Evolutionary conservation across 257 asterid species (phyloP), one percentile per base, ranked within the genome.

Genomic region (Jasminum sambac): DNA sequence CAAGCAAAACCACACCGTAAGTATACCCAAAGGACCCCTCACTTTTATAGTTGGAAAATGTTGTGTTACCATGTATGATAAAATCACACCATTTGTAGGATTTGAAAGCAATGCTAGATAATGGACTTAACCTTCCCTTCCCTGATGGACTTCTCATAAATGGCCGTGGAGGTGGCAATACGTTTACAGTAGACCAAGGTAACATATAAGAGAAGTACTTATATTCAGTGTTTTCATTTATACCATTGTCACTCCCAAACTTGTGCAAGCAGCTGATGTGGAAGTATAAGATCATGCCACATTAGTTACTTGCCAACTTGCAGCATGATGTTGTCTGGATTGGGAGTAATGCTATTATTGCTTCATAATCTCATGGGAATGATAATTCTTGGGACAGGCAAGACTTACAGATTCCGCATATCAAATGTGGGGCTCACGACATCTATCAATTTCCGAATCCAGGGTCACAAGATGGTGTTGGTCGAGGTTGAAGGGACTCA

Each of bases 121-220:
- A 73, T 38, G 86, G 86, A 11, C 66, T 30, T 44, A 75, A 81
- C 63, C 77, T 84, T 64, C 84, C 86, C 40, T 78, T 79, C 72
- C 88, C 88, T 10, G 88, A 84, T 69, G 88, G 88, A n/a, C 73
- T 84, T 44, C 70, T 84, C 30, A 67, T 84, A 23, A 84, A 84
- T 41, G 88, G 88, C 2, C 84, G 72, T 10, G 84, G 82, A 34
- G 78, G 74, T 64, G 71, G 79, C 23, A 70, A 57, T 41, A 76
- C 81, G 2, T 81, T 76, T 67, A 70, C 83, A 8, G 86, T 84
- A 59, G 78, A 81, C 68, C 88, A 84, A 74, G 85, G 88, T 80
- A 66, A 63, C 34, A 3, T 17, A 66, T 21, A 9, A 23, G 9
- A 17, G 34, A 14, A 38, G 17, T 17, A 55, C 36, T 55, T 21